Base-by-base conservation (phyloP, 192 early-diverging fungal genomes). In the Gaertneriomyces sp. region DNA sequence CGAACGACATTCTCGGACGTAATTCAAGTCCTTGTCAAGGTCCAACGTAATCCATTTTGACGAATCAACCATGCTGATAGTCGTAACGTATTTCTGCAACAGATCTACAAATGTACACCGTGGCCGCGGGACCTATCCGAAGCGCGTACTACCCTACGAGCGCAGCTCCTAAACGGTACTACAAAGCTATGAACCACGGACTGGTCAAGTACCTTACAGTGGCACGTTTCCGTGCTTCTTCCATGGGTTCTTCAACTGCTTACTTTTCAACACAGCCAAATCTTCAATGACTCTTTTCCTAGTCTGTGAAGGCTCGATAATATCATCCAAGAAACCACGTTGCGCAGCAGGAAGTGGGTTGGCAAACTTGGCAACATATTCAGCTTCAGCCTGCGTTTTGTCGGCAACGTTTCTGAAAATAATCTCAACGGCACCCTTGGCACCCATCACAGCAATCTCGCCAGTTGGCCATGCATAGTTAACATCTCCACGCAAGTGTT, bases 381-480 rank as follows among this genome's bases (percentile, higher is more conserved):
- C 92, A 17, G 84, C 82, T 81, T 93, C 91, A 5, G 92, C 91
- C 41, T 76, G 60, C 9, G 66, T 58, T 63, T 82, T 85, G 69
- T 87, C 85, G 33, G 81, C 78, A 39, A 40, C 50, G 40, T 83
- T 64, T 14, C 93, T 75, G 85, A 93, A 96, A 64, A 98, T 91
- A 75, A 98, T 95, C 78, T 94, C 95, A 0, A 95, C 95, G 9
- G 95, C 95, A 20, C 94, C 95, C 81, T 95, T 90, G 45, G 93
- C 91, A 47, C 95, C 95, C 95, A 98, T 98, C 53, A 98, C 95
- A 45, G 95, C 95, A 73, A 98, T 94, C 73, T 98, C 95, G 41
- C 91, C 93, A n/a, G 91, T 90, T 11, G 95, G 95, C 93, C 93
- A 98, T 5, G 92, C 87, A 68, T 92, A 89, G 77, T 93, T 95